Conservation (phyloP, 2,329 filamentous ascomycete species). For the Stagonosporopsis rhizophila region DNA sequence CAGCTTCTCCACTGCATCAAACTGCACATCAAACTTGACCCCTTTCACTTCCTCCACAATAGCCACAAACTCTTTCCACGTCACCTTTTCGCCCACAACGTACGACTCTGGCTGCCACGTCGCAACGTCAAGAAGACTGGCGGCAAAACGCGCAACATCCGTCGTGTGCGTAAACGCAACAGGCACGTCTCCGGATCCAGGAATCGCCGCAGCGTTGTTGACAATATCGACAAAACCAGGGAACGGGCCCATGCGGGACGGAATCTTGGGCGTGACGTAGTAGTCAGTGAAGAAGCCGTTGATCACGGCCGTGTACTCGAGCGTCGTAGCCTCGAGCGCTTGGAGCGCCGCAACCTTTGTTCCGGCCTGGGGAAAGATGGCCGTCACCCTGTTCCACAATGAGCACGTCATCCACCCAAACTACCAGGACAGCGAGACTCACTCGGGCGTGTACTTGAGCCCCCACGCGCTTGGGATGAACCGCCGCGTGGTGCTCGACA, state of each 20-base stretch:
- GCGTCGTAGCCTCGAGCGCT: neutral
- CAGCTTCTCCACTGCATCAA: conserved; percentile 22
- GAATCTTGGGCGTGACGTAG: conserved; percentile 12
- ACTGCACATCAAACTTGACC: conserved; percentile 20
- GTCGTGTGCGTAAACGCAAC: conserved; percentile 23
- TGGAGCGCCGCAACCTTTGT: conserved; percentile 3
- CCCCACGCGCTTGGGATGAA: conserved; percentile 29
- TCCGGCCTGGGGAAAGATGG: neutral
- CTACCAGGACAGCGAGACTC: too few species aligned
- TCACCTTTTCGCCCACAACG: conserved; percentile 54
- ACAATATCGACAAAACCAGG: conserved; percentile 16
- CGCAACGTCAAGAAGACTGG: conserved; percentile 8
- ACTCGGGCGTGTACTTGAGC: conserved; percentile 21
- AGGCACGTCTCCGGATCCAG: conserved; percentile 20
- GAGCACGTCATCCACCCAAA: too few species aligned
- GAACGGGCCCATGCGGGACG: conserved; percentile 9
- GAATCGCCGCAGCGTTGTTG: conserved; percentile 22
- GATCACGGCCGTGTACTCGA: conserved; percentile 16
- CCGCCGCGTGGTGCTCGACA: conserved; percentile 20
- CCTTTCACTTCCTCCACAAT: conserved; percentile 54
- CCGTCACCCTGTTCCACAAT: neutral
- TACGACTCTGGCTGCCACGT: conserved; percentile 46
- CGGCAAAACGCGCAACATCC: conserved; percentile 22
- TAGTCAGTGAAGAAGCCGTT: conserved; percentile 25
- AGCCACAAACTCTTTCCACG: conserved; percentile 54